Conservation (phyloP, 2,329 filamentous ascomycete genomes). For the Furcasterigmium sp. region DNA sequence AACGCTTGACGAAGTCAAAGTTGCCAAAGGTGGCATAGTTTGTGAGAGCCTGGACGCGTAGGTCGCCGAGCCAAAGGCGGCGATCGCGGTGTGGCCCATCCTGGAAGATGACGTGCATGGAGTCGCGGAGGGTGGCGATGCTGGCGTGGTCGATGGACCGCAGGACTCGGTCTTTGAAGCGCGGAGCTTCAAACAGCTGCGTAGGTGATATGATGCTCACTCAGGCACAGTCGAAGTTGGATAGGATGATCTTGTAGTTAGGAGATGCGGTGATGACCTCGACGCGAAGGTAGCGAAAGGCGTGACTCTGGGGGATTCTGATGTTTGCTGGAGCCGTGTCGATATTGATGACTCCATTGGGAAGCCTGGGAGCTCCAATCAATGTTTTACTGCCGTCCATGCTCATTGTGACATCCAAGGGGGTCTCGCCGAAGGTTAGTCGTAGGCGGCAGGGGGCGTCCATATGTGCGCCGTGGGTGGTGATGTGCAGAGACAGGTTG, state of each 20-base stretch:
- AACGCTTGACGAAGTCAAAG: conserved; percentile 25
- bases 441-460: conserved; percentile 27
- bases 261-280: conserved; percentile 26
- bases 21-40: conserved; percentile 29
- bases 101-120: conserved; percentile 32
- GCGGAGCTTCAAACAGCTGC: conserved; percentile 10
- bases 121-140: conserved; percentile 26
- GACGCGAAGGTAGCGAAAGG: conserved; percentile 27
- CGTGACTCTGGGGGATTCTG: conserved; percentile 21
- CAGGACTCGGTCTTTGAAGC: conserved; percentile 15
- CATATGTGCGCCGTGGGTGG: conserved; percentile 21
- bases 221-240: conserved; percentile 19
- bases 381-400: conserved; percentile 26
- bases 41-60: conserved; percentile 27
- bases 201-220: conserved; percentile 19
- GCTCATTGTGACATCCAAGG: conserved; percentile 26
- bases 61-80: conserved; percentile 28
- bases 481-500: conserved; percentile 21
- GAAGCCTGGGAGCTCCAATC: conserved; percentile 31
- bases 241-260: conserved; percentile 25
- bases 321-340: conserved; percentile 24
- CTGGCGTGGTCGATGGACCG: conserved; percentile 21
- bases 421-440: conserved; percentile 29
- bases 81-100: conserved; percentile 29
- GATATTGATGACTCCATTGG: conserved; percentile 27